Evolutionary conservation across 176 grass and related monocot genomes (phyloP).

Genomic region (Oryza australiensis): DNA sequence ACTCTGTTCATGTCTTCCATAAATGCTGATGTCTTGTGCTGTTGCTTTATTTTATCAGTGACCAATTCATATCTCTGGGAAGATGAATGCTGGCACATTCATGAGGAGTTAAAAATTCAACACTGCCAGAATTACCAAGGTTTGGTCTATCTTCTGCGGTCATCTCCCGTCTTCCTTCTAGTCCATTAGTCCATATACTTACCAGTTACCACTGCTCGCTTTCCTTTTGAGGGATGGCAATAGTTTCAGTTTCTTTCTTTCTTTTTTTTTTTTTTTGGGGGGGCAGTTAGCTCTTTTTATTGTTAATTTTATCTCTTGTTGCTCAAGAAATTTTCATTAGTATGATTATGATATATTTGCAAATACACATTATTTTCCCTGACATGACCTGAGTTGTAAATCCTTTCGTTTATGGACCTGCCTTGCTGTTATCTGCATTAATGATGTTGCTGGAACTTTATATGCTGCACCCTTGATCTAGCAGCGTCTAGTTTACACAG

Average conservation of each 20-base stretch:
- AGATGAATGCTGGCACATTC: constrained; percentile 1
- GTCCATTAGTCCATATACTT: not conserved
- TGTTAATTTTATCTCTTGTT: not conserved
- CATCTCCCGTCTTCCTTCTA: not conserved
- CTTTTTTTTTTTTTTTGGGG: not conserved
- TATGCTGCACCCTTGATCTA: not conserved
- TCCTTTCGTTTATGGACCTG: not conserved
- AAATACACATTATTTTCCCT: not conserved
- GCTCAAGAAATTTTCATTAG: not conserved
- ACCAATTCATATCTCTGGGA: not conserved
- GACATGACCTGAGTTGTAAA: not conserved
- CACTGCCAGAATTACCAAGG: not conserved
- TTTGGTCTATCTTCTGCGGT: not conserved
- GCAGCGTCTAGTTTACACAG: not conserved
- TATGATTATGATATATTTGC: not conserved
- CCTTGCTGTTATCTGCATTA: not conserved
- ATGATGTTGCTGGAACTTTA: constrained; percentile 20
- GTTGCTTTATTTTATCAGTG: constrained; percentile 14
- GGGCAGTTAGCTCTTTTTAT: not conserved
- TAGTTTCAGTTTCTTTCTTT: not conserved
- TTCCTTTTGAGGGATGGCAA: not conserved
- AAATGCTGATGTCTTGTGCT: not conserved
- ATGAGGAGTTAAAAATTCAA: not conserved
- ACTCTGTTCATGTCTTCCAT: not conserved
- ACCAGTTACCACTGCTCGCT: not conserved